Evolutionary conservation across 2,329 filamentous ascomycete genomes (phyloP), one percentile per base, ranked within the genome.

Genomic region (Aspergillus sp.): DNA sequence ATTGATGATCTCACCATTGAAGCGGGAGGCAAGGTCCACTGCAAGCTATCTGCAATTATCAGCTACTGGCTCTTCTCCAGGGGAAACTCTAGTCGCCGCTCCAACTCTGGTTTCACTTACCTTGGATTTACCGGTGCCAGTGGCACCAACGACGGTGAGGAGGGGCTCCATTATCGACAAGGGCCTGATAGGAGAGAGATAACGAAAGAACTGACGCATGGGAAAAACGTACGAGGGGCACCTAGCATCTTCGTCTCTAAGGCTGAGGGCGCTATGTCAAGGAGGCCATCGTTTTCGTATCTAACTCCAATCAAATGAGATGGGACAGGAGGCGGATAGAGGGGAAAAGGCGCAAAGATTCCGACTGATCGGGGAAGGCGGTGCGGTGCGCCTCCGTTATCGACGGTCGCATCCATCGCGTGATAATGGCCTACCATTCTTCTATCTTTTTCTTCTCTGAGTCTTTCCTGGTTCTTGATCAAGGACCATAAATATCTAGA

Each of bases 1-100:
- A 73, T 99, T 99, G 78, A 99, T 92, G 55, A 99, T 85, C 76
- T 99, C 95, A 71, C 96, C 95, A 75, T 95, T 88, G 77, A 92
- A 93, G 22, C 84, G 86, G 47, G 83, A 83, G 1, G 96, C 95
- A 54, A 99, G 79, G 63, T 96, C 91, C 46, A 99, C 89, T 9
- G 95, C 95, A 65, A 97, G 85, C 92, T 96, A 67, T 67, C 64
- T 72, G 62, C 60, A 71, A 56, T 57, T 52, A 65, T 78, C 65
- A 74, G 69, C 51, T 31, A 56, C 59, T 12, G 22, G 4, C 14
- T 53, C 5, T 42, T 18, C 2, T 36, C 16, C 32, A 4, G n/a
- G 50, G 22, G 16, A n/a, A n/a, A 31, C 16, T 31, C 3, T 36
- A 36, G 24, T 22, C 20, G 6, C 39, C n/a, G 61, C n/a, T 45